Evolutionary conservation across 768 basidiomycete species (phyloP).

Genomic region (Rubroboletus satanas): DNA sequence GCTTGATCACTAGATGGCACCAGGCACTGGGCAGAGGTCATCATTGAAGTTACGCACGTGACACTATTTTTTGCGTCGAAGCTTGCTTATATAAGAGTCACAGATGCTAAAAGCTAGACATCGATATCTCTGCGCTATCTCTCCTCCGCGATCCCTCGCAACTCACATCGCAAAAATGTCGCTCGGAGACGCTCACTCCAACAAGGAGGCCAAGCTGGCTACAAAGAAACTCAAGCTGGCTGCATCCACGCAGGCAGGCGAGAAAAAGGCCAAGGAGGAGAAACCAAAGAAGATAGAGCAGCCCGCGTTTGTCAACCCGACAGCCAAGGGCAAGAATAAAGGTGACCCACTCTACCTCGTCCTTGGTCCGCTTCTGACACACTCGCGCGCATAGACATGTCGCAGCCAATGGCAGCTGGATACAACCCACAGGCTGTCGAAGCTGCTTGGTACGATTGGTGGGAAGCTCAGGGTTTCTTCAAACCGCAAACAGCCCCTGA

Average conservation of each 20-base stretch:
- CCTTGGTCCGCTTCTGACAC: background rate
- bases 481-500: conserved; percentile 61
- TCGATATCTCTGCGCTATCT: conserved; percentile 18
- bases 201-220: conserved; percentile 75
- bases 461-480: conserved; percentile 89
- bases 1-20: no score
- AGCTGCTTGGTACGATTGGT: conserved; percentile 98
- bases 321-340: conserved; percentile 91
- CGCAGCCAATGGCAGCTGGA: conserved; percentile 79
- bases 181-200: conserved; percentile 21
- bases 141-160: background rate
- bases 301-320: conserved; percentile 79
- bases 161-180: conserved; percentile 8
- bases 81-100: no score
- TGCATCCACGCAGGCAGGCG: conserved; percentile 38
- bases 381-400: conserved; percentile 55
- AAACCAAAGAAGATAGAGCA: conserved; percentile 72
- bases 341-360: conserved; percentile 41
- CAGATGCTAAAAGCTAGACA: conserved; percentile 14
- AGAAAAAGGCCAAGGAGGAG: conserved; percentile 73
- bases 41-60: no score
- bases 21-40: no score
- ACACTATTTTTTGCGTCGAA: no score
- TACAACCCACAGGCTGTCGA: conserved; percentile 97
- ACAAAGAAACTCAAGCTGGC: conserved; percentile 51